Percentiles rank a stretch among this genome's conserved stretches.
Evolutionary conservation across 305 asterid species (phyloP).

Genomic region (Fraxinus dipetala): DNA sequence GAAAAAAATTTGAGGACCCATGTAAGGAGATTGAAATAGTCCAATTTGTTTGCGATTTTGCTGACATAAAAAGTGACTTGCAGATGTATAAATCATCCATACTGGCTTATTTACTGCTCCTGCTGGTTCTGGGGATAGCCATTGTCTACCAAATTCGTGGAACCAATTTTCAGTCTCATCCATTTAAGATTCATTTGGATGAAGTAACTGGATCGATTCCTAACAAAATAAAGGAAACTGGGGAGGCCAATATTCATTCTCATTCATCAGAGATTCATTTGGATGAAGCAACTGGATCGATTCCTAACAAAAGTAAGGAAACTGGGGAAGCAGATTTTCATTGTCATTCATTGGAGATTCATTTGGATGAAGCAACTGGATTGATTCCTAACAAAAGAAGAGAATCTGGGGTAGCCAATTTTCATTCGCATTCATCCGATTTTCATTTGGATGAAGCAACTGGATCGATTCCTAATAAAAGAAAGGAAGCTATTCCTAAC

Average conservation of each 20-base stretch:
- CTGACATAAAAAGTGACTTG: slow-evolving; percentile 3
- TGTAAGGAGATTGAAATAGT: neutral
- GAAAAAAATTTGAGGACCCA: neutral
- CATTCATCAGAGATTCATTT: neutral
- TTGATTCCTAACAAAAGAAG: neutral
- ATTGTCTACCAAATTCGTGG: neutral
- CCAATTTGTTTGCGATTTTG: neutral
- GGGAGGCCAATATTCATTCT: neutral
- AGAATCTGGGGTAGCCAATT: neutral
- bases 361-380: slow-evolving; percentile 12
- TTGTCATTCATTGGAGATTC: neutral
- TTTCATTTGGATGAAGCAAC: slow-evolving; percentile 13
- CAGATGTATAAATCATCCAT: slow-evolving; percentile 21
- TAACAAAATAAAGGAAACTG: neutral
- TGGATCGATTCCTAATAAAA: neutral
- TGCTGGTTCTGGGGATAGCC: slow-evolving; percentile 23
- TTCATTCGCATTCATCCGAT: neutral
- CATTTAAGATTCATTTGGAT: neutral
- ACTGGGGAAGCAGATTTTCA: neutral
- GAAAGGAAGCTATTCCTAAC: neutral
- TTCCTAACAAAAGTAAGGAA: neutral
- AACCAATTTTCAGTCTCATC: neutral
- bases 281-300: slow-evolving; percentile 10
- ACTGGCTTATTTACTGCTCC: slow-evolving; percentile 11
- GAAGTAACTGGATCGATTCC: neutral